These are phyloP conservation scores for Vanderwaltozyma polyspora DNA, from an alignment of 805 yeast species.

Conservation along the genomic window DNA sequence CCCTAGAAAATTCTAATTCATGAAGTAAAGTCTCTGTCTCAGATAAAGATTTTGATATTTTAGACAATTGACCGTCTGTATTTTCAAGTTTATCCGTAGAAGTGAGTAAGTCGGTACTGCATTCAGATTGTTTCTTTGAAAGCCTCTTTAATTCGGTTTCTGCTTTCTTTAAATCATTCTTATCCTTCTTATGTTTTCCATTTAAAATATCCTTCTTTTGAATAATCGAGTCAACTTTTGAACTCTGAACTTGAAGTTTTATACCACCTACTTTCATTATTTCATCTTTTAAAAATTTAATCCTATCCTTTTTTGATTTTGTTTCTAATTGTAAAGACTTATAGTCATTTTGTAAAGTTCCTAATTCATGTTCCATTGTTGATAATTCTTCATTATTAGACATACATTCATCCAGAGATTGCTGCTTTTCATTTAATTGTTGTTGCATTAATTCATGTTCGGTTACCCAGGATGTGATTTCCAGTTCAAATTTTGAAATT, in stretches of 20 bases:
- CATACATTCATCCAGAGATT: slow-evolving; percentile 10
- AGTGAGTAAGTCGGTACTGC: slow-evolving; percentile 38
- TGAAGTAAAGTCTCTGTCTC: slow-evolving; percentile 22
- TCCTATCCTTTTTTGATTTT: slow-evolving; percentile 37
- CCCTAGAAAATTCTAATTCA: slow-evolving; percentile 33
- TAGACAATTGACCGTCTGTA: slow-evolving; percentile 21
- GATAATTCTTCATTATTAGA: slow-evolving; percentile 21
- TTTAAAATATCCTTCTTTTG: slow-evolving; percentile 53
- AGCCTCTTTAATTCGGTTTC: slow-evolving; percentile 53
- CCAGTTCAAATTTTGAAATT: slow-evolving; percentile 49
- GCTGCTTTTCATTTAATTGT: slow-evolving; percentile 31
- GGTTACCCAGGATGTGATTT: slow-evolving; percentile 46
- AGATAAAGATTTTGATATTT: slow-evolving; percentile 27
- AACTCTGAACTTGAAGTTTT: slow-evolving; percentile 62
- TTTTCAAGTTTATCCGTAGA: slow-evolving; percentile 25
- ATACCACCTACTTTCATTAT: slow-evolving; percentile 91
- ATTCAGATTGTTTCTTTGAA: slow-evolving; percentile 34
- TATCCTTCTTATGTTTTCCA: slow-evolving; percentile 47
- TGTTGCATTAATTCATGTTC: slow-evolving; percentile 40
- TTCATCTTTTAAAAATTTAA: slow-evolving; percentile 54
- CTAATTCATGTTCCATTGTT: slow-evolving; percentile 14
- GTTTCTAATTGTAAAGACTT: slow-evolving; percentile 41
- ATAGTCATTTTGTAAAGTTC: slow-evolving; percentile 31
- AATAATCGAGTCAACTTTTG: slow-evolving; percentile 66
- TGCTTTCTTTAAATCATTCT: slow-evolving; percentile 45